Percentiles rank a stretch among this genome's conserved stretches.
Evolutionary conservation across 176 grass and related monocot genomes (phyloP).

Genomic region (Pharus latifolius): DNA sequence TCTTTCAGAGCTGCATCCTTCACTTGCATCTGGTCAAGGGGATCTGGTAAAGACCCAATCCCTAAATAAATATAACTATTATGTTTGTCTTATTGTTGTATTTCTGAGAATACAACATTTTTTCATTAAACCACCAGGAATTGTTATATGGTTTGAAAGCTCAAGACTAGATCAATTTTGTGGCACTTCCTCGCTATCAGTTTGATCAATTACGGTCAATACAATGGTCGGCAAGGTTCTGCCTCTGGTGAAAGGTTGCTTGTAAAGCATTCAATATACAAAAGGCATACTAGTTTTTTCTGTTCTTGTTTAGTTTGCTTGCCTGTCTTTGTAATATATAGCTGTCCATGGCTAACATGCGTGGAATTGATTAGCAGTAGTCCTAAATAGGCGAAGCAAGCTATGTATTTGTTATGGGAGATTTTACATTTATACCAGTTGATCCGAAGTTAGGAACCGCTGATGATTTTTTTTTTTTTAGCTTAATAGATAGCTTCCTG

Average conservation of each 20-base stretch:
- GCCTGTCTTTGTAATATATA: conserved; percentile 27
- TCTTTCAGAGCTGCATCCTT: conserved; percentile 38
- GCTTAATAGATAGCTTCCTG: not conserved
- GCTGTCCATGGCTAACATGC: not conserved
- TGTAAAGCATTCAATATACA: conserved; percentile 12
- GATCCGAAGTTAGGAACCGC: not conserved
- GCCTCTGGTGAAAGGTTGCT: not conserved
- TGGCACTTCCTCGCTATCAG: not conserved
- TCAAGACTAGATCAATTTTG: conserved; percentile 21
- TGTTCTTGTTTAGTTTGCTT: conserved; percentile 4
- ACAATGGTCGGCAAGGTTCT: not conserved
- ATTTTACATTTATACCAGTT: not conserved
- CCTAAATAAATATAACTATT: not conserved
- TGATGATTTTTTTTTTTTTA: not conserved
- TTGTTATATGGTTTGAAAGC: conserved; percentile 43
- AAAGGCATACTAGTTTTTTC: not conserved
- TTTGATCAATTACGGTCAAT: not conserved
- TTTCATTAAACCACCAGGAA: conserved; percentile 14
- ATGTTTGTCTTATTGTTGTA: conserved; percentile 1
- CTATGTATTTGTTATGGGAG: not conserved
- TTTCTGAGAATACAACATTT: not conserved
- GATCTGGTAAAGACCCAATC: conserved; percentile 38
- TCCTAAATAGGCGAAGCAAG: not conserved
- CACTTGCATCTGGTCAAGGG: conserved; percentile 12
- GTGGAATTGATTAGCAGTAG: not conserved